These are phyloP conservation scores for Lunularia cruciata DNA, from an alignment of 225 moss, liverwort and hornwort species.

Conservation along the genomic window DNA sequence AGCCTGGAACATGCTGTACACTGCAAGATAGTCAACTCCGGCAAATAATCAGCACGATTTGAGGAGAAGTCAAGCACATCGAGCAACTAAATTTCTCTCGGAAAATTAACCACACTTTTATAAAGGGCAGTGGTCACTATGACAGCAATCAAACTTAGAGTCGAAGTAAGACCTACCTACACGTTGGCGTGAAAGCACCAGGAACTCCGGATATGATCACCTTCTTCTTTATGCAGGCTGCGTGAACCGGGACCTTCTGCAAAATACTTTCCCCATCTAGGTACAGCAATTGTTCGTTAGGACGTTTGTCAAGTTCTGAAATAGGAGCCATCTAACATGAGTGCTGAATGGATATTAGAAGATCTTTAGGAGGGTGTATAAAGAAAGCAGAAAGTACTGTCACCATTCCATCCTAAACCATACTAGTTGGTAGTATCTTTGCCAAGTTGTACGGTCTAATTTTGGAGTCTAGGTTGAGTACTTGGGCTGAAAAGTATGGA, in stretches of 20 bases:
- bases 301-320: constrained; percentile 60
- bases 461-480: too few relatives aligned
- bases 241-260: constrained; percentile 57
- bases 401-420: too few relatives aligned
- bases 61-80: neutral
- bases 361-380: too few relatives aligned
- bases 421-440: too few relatives aligned
- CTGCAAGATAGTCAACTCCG: constrained; percentile 31
- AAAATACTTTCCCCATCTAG: constrained; percentile 61
- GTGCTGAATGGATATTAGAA: too few relatives aligned
- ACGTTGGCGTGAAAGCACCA: constrained; percentile 87
- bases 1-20: constrained; percentile 84
- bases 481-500: too few relatives aligned
- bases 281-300: constrained; percentile 64
- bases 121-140: too few relatives aligned
- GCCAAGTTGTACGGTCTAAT: too few relatives aligned
- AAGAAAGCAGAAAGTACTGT: too few relatives aligned
- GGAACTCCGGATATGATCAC: constrained; percentile 77
- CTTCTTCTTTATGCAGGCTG: constrained; percentile 56
- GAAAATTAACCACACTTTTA: too few relatives aligned
- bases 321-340: constrained; percentile 41
- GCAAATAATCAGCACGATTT: neutral
- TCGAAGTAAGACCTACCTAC: constrained; percentile 49
- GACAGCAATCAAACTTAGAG: neutral
- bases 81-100: too few relatives aligned